A percentile compares a stretch with the other conserved stretches of the same genome.
phyloP scores from a whole-genome alignment of 2,329 filamentous ascomycete genomes.

The Sclerotinia subarctica region DNA sequence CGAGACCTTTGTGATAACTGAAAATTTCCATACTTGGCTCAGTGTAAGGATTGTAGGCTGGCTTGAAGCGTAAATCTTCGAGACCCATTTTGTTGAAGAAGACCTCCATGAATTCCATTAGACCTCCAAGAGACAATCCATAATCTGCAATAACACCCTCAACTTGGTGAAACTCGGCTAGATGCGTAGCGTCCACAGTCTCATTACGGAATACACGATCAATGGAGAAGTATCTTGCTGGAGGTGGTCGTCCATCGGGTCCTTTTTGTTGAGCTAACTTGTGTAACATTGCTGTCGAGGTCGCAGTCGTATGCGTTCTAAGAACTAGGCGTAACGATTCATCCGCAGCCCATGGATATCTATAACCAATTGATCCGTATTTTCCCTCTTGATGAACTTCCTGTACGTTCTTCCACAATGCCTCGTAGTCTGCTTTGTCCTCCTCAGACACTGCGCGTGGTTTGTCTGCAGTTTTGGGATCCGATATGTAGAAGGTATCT shows the following conservation, averaged over 20 bases:
- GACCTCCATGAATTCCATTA: conserved; percentile 91
- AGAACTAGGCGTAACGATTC: conserved; percentile 86
- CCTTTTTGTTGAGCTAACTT: conserved; percentile 80
- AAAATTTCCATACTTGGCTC: conserved; percentile 99
- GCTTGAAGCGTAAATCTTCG: conserved; percentile 84
- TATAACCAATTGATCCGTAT: conserved; percentile 93
- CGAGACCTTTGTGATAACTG: conserved; percentile 83
- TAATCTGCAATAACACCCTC: conserved; percentile 99
- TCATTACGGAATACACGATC: conserved; percentile 98
- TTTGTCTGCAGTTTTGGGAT: conserved; percentile 72
- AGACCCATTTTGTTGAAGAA: conserved; percentile 98
- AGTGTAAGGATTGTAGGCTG: conserved; percentile 92
- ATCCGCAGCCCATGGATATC: conserved; percentile 87
- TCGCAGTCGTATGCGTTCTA: conserved; percentile 92
- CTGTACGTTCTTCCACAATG: conserved; percentile 85
- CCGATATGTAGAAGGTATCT: conserved; percentile 97
- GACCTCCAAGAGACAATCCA: conserved; percentile 81
- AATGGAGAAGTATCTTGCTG: conserved; percentile 96
- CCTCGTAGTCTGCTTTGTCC: conserved; percentile 65
- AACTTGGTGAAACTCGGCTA: conserved; percentile 98
- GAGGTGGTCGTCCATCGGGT: conserved; percentile 60
- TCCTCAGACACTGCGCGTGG: conserved; percentile 56
- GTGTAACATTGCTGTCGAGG: conserved; percentile 87
- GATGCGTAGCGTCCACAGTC: conserved; percentile 91
- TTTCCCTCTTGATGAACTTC: conserved; percentile 87